These are phyloP conservation scores for Perilla frutescens DNA, from an alignment of 257 asterid species.

Conservation along the genomic window DNA sequence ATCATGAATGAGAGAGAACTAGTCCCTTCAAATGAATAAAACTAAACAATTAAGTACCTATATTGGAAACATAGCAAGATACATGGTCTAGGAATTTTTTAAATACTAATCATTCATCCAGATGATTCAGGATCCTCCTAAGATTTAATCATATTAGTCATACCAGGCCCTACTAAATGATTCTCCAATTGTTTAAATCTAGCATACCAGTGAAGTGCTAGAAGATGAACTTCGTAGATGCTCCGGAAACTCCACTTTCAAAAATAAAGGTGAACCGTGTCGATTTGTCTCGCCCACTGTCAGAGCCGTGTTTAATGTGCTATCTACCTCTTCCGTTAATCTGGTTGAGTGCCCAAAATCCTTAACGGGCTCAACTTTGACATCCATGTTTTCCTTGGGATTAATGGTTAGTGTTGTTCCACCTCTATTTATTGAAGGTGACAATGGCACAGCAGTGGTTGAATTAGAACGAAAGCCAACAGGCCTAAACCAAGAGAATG, in stretches of 20 bases:
- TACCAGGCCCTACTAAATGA: constrained; percentile 10
- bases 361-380: constrained; percentile 41
- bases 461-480: constrained; percentile 41
- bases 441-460: constrained; percentile 38
- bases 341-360: constrained; percentile 38
- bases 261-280: constrained; percentile 45
- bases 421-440: constrained; percentile 48
- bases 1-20: neutral
- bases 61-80: neutral
- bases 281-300: constrained; percentile 43
- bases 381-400: constrained; percentile 45
- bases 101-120: constrained; percentile 2
- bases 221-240: constrained; percentile 48
- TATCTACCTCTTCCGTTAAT: constrained; percentile 37
- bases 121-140: neutral
- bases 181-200: constrained; percentile 30
- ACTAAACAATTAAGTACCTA: neutral
- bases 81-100: constrained; percentile 13
- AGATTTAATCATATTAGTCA: neutral
- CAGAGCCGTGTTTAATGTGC: constrained; percentile 33
- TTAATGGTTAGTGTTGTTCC: constrained; percentile 38
- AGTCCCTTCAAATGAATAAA: constrained; percentile 13
- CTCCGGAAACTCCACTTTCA: constrained; percentile 35
- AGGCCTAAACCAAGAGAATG: constrained; percentile 53
- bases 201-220: constrained; percentile 59